Conservation (phyloP, 2,329 filamentous ascomycete genomes). For the Grosmannia serpens region DNA sequence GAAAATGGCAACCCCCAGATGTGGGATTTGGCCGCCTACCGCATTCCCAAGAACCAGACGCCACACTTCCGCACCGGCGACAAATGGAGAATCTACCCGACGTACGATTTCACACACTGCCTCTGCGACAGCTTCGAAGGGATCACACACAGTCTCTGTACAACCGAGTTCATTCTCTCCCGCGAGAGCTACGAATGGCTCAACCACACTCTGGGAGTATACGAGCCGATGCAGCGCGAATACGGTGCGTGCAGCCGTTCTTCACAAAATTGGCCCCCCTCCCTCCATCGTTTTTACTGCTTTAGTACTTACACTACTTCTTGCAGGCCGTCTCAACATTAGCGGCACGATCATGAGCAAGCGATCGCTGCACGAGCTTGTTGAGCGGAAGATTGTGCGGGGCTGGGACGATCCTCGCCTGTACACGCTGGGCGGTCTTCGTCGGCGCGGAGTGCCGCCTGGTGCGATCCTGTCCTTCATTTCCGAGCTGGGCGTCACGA, state of each 20-base stretch:
- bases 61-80: conserved; percentile 69
- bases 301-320: not conserved
- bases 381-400: conserved; percentile 65
- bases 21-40: conserved; percentile 92
- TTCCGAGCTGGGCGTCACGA: conserved; percentile 84
- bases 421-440: conserved; percentile 75
- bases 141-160: conserved; percentile 88
- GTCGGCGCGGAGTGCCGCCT: conserved; percentile 75
- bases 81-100: conserved; percentile 89
- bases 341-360: conserved; percentile 81
- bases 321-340: conserved; percentile 45
- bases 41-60: conserved; percentile 58
- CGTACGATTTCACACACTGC: conserved; percentile 87
- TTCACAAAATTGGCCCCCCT: not conserved
- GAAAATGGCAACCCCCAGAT: conserved; percentile 57
- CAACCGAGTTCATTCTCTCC: conserved; percentile 73
- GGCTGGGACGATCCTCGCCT: conserved; percentile 88
- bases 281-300: not conserved
- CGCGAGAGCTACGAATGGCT: conserved; percentile 84
- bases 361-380: conserved; percentile 68
- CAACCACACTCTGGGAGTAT: conserved; percentile 69
- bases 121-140: conserved; percentile 85
- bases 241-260: conserved; percentile 29
- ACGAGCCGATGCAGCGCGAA: conserved; percentile 90
- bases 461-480: conserved; percentile 83